A percentile compares a stretch with the other conserved stretches of the same genome.
Evolutionary conservation across 2,329 filamentous ascomycete genomes (phyloP).

Genomic region (Fusarium sp.): DNA sequence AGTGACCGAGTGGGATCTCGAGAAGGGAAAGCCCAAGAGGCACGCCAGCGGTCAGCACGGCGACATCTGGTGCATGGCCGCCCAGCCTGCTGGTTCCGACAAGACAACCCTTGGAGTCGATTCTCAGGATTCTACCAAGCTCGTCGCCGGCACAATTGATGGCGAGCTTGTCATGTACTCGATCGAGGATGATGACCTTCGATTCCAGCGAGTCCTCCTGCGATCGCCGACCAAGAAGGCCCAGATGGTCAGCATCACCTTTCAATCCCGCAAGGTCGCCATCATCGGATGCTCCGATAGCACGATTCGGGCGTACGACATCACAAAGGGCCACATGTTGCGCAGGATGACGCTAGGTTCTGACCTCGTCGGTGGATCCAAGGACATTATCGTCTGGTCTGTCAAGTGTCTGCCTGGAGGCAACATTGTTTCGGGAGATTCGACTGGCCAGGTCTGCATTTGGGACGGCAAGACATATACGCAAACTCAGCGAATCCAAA

Average conservation of each 20-base stretch:
- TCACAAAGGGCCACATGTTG: slow-evolving; percentile 79
- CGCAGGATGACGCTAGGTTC: slow-evolving; percentile 88
- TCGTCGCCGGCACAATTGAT: slow-evolving; percentile 91
- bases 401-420: slow-evolving; percentile 89
- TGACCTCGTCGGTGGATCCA: slow-evolving; percentile 80
- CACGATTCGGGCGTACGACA: slow-evolving; percentile 91
- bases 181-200: slow-evolving; percentile 85
- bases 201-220: slow-evolving; percentile 81
- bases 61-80: slow-evolving; percentile 96
- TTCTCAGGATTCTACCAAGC: slow-evolving; percentile 63
- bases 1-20: slow-evolving; percentile 95
- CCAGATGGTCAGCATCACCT: slow-evolving; percentile 90
- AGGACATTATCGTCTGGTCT: slow-evolving; percentile 92
- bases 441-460: slow-evolving; percentile 90
- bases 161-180: slow-evolving; percentile 90
- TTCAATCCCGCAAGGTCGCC: slow-evolving; percentile 84
- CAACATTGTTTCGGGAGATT: slow-evolving; percentile 94
- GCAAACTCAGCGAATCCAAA: slow-evolving; percentile 84
- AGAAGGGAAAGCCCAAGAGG: slow-evolving; percentile 79
- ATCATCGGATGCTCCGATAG: slow-evolving; percentile 97
- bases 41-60: slow-evolving; percentile 93
- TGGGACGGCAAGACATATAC: slow-evolving; percentile 96
- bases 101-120: slow-evolving; percentile 40
- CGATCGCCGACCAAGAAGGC: slow-evolving; percentile 85
- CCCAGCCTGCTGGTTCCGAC: slow-evolving; percentile 72